Conservation (phyloP, 108 stramenopile genomes). For the Discostella pseudostelligera region DNA sequence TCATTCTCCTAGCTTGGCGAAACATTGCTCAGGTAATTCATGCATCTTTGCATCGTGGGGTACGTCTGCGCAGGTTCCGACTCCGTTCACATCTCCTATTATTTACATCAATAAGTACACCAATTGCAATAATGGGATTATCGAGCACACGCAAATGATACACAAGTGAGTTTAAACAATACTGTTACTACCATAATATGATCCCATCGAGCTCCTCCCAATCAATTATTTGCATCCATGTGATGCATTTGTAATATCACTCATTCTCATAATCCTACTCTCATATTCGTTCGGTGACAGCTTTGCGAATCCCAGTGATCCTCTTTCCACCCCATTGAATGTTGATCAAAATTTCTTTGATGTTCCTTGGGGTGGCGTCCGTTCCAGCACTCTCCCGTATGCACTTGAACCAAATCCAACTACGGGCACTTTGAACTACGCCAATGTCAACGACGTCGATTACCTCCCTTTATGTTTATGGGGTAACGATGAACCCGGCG, state of each 20-base stretch:
- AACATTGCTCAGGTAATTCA: constrained; percentile 6
- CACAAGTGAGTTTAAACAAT: constrained; percentile 21
- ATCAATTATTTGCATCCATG: too few relatives aligned
- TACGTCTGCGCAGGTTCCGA: constrained; percentile 18
- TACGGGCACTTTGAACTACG: constrained; percentile 6
- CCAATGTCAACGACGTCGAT: constrained; percentile 4
- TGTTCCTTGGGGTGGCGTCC: constrained; percentile 17
- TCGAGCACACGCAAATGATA: constrained; percentile 27
- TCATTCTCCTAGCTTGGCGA: constrained; percentile 10
- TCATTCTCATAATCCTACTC: background rate
- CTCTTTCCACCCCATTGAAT: background rate
- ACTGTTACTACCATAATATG: too few relatives aligned
- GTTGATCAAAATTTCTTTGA: constrained; percentile 18
- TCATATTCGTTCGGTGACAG: background rate
- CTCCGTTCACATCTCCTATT: constrained; percentile 12
- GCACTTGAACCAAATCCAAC: constrained; percentile 15
- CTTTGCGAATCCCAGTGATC: constrained; percentile 7
- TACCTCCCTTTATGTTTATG: constrained; percentile 10
- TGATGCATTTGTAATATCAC: background rate
- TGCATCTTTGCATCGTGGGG: constrained; percentile 29
- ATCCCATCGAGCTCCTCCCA: too few relatives aligned
- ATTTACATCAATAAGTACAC: constrained; percentile 28
- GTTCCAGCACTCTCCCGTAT: constrained; percentile 13
- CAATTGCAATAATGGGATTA: constrained; percentile 26
- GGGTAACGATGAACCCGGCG: constrained; percentile 11